Base-by-base conservation (phyloP, 805 yeast genomes). In the Lipomyces lipofer region DNA sequence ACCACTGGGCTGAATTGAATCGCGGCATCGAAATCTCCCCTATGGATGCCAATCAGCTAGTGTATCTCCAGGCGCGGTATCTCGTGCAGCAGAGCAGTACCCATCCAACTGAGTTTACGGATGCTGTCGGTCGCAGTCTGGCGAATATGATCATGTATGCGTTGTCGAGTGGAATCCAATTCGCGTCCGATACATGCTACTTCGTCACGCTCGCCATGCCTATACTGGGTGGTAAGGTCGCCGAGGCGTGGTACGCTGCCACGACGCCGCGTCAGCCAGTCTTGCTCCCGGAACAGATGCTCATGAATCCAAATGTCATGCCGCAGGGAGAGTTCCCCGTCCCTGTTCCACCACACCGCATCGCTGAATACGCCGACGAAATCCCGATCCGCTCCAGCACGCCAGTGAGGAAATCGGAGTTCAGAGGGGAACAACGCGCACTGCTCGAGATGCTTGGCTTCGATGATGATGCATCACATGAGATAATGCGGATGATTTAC, bases 41-140 rank as follows among this genome's bases (percentile, higher is more conserved):
- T 2, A 38, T n/a, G 10, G 45, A 45, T 45, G 17, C 49, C 10
- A 38, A 45, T 15, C 25, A 28, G 10, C 6, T 51, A 25, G 52
- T 51, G 5, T 47, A 43, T 25, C 24, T 47, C 12, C 56, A 55
- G 21, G 49, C 59, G n/a, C n/a, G n/a, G n/a, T n/a, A n/a, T n/a
- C n/a, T n/a, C n/a, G n/a, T n/a, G n/a, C n/a, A n/a, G n/a, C n/a
- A n/a, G n/a, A n/a, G 40, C 13, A 39, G 32, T 15, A 38, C 43
- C 7, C 28, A 21, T 27, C 32, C 27, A 19, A 45, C 56, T 4
- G 47, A 40, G 29, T 53, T 53, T 30, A 15, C 46, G 17, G 19
- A 39, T 12, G 40, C 38, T 15, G 47, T 48, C 13, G 30, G 10
- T 30, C 29, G 36, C 21, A 24, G 43, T 35, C 44, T 55, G 4